These are phyloP conservation scores for Vachellia collinsii DNA, from an alignment of 306 rosid genomes.

Conservation along the genomic window DNA sequence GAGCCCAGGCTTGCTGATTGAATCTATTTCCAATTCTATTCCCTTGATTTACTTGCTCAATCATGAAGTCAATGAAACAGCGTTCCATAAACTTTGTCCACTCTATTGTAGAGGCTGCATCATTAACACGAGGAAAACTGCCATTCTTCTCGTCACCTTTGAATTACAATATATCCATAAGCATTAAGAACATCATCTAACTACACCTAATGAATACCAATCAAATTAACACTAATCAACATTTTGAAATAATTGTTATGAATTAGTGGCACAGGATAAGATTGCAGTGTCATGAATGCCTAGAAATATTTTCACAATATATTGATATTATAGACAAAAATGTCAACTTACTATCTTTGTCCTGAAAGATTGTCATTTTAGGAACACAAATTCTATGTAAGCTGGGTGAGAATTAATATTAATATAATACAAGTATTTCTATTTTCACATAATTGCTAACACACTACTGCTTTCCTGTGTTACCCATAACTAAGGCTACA, in stretches of 20 bases:
- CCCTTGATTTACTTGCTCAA: slow-evolving; percentile 57
- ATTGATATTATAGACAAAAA: slow-evolving; percentile 1
- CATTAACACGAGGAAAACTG: slow-evolving; percentile 20
- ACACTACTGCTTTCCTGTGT: not conserved
- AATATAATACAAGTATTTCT: not conserved
- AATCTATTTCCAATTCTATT: slow-evolving; percentile 45
- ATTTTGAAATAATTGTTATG: slow-evolving; percentile 8
- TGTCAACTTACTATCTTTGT: not conserved
- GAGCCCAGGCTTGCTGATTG: slow-evolving; percentile 68
- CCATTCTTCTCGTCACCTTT: slow-evolving; percentile 50
- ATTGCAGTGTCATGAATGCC: slow-evolving; percentile 7
- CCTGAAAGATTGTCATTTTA: not conserved
- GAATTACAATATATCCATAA: slow-evolving; percentile 37
- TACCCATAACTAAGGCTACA: slow-evolving; percentile 8
- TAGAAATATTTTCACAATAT: not conserved
- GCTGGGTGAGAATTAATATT: not conserved
- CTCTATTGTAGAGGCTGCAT: slow-evolving; percentile 42
- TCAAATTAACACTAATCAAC: not conserved
- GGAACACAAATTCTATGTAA: not conserved
- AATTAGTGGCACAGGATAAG: not conserved
- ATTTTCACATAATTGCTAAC: not conserved
- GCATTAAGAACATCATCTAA: slow-evolving; percentile 2
- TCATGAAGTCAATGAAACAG: slow-evolving; percentile 61
- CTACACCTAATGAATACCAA: not conserved
- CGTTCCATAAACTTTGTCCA: slow-evolving; percentile 63